Percentiles rank a stretch among this genome's conserved stretches.
Evolutionary conservation across 371 early-diverging fungal genomes (phyloP).

Genomic region (Lichtheimia ornata): DNA sequence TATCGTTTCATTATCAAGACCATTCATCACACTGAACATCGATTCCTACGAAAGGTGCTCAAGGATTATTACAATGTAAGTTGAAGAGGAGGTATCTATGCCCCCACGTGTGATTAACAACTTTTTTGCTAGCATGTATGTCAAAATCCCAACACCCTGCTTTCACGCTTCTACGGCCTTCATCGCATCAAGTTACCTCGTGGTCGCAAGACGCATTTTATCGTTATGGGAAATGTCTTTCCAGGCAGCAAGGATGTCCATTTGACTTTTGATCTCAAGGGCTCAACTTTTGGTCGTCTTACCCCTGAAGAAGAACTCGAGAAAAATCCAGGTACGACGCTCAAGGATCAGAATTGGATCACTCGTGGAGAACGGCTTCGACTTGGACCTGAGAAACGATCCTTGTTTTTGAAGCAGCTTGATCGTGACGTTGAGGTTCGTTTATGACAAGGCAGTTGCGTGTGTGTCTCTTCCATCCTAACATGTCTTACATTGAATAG

Average conservation of each 20-base stretch:
- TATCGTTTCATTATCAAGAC: constrained; percentile 98
- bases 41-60: constrained; percentile 85
- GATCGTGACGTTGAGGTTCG: constrained; percentile 73
- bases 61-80: constrained; percentile 78
- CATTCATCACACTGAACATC: constrained; percentile 92
- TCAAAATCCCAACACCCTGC: constrained; percentile 90
- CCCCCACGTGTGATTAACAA: neutral
- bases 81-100: neutral
- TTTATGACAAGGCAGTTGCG: neutral
- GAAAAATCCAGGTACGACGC: constrained; percentile 78
- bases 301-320: constrained; percentile 75
- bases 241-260: constrained; percentile 97
- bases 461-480: neutral
- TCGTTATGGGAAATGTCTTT: constrained; percentile 98
- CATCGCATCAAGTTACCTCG: constrained; percentile 95
- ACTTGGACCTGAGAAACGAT: constrained; percentile 83
- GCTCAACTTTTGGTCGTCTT: constrained; percentile 87
- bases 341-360: constrained; percentile 97
- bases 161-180: constrained; percentile 92
- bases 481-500: constrained; percentile 23
- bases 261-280: constrained; percentile 94
- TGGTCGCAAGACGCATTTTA: constrained; percentile 93
- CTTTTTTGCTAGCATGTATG: constrained; percentile 66
- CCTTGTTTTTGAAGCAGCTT: constrained; percentile 78
- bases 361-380: constrained; percentile 63